These are phyloP conservation scores for Sechiopsis laciniata DNA, from an alignment of 306 rosid genomes.

Conservation along the genomic window DNA sequence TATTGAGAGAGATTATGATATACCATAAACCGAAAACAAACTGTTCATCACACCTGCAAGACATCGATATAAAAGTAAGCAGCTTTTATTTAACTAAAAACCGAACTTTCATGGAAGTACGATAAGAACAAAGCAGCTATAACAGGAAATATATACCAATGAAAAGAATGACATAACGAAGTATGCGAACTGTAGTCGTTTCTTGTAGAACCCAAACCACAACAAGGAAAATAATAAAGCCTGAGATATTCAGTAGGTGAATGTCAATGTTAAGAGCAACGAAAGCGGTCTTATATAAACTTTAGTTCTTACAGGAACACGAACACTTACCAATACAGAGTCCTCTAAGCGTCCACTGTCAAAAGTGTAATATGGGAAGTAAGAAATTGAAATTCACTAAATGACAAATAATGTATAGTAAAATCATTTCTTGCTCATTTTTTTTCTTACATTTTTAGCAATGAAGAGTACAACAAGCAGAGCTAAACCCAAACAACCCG, in stretches of 20 bases:
- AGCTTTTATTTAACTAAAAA: not conserved
- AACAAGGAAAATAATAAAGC: conserved; percentile 75
- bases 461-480: conserved; percentile 72
- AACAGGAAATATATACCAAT: conserved; percentile 47
- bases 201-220: conserved; percentile 85
- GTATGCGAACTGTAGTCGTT: conserved; percentile 62
- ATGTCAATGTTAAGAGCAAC: conserved; percentile 21
- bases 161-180: conserved; percentile 85
- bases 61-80: conserved; percentile 31
- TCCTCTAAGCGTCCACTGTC: conserved; percentile 96
- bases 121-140: not conserved
- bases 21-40: conserved; percentile 93
- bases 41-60: conserved; percentile 97
- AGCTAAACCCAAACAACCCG: conserved; percentile 74
- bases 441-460: conserved; percentile 82
- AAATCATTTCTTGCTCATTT: not conserved
- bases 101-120: no score
- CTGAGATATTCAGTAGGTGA: conserved; percentile 40
- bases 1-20: conserved; percentile 8
- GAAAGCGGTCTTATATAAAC: not conserved
- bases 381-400: conserved; percentile 15
- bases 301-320: conserved; percentile 15
- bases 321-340: conserved; percentile 72
- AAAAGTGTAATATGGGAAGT: conserved; percentile 16
- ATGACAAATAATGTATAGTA: not conserved